Base-by-base conservation (phyloP, 768 basidiomycete genomes). In the Inosperma sp. region DNA sequence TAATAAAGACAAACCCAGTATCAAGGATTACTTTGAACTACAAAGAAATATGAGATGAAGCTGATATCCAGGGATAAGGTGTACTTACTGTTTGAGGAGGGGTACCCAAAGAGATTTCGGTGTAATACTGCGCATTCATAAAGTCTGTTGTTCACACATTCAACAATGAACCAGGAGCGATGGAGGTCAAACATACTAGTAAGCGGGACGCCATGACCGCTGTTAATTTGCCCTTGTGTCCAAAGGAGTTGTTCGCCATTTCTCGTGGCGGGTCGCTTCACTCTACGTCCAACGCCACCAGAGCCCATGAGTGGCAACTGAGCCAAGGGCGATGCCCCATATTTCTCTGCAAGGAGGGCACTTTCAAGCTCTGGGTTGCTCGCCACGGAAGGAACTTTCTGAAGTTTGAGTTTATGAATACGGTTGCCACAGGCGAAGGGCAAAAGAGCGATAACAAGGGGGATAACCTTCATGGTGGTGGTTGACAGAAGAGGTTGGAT, bases 91-190 rank as follows among this genome's bases (percentile, higher is more conserved):
- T 71, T 68, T 98, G 95, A 29, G 92, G 79, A 17, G 95, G 95
- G 1, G 74, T 78, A 13, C 95, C 95, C 48, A 97, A 66, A 1
- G 74, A 64, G 53, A 98, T 95, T 55, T 93, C 88, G 16, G 93
- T 79, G 65, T 80, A 99, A 71, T 99, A 98, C 68, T 99, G 94
- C 29, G 96, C 94, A 66, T 98, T 98, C 84, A 94, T 83, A 72
- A 91, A 98, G 76, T 97, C 94, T 96, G 17, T 47, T 45, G 17
- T 4, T 27, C 50, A 48, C 56, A 39, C 40, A 50, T 57, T 33
- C 22, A n/a, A 33, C 12, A 35, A 35, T 0, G n/a, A 23, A 17
- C 19, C 14, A 9, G 19, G 8, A 36, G 25, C 33, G 39, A 48
- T 29, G 22, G 22, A 26, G 19, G 37, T 34, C 26, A n/a, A 25